Conservation (phyloP, 352 stramenopile species). For the Globisporangium alternatum region DNA sequence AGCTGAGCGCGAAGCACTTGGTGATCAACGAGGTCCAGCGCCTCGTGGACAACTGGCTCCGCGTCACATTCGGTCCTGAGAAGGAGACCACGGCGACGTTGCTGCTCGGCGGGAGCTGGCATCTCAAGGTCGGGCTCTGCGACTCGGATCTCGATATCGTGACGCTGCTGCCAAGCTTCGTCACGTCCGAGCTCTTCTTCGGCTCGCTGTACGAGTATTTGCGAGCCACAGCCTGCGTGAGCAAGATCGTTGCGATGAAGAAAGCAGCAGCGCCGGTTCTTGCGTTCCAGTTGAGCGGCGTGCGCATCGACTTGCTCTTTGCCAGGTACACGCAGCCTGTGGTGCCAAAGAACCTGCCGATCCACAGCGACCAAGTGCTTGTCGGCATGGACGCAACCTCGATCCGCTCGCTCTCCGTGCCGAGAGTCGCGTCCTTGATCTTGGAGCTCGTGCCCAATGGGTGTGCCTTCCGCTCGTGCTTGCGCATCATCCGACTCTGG, state of each 20-base stretch:
- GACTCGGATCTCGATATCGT: constrained; percentile 84
- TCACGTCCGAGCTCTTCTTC: constrained; percentile 72
- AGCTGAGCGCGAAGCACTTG: constrained; percentile 69
- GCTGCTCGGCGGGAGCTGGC: constrained; percentile 75
- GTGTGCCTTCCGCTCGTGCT: constrained; percentile 57
- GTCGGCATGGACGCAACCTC: constrained; percentile 70
- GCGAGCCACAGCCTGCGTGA: constrained; percentile 29
- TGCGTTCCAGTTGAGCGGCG: constrained; percentile 62
- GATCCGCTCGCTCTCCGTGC: constrained; percentile 76
- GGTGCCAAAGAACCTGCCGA: constrained; percentile 73
- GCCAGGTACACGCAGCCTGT: constrained; percentile 59
- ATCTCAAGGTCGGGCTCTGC: constrained; percentile 70
- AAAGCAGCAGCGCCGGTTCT: constrained; percentile 74
- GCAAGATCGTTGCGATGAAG: constrained; percentile 67
- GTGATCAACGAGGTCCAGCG: constrained; percentile 76
- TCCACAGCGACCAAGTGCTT: constrained; percentile 75
- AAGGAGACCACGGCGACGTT: constrained; percentile 51
- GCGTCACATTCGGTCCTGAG: constrained; percentile 34
- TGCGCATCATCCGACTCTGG: constrained; percentile 78
- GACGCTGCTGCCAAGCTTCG: constrained; percentile 56
- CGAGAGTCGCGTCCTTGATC: constrained; percentile 72
- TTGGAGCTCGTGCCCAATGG: constrained; percentile 80
- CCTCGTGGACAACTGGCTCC: constrained; percentile 70
- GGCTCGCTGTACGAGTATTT: constrained; percentile 56
- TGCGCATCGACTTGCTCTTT: constrained; percentile 79